Evolutionary conservation across 257 asterid species (phyloP), one percentile per base, ranked within the genome.

Genomic region (Nicotiana undulata): DNA sequence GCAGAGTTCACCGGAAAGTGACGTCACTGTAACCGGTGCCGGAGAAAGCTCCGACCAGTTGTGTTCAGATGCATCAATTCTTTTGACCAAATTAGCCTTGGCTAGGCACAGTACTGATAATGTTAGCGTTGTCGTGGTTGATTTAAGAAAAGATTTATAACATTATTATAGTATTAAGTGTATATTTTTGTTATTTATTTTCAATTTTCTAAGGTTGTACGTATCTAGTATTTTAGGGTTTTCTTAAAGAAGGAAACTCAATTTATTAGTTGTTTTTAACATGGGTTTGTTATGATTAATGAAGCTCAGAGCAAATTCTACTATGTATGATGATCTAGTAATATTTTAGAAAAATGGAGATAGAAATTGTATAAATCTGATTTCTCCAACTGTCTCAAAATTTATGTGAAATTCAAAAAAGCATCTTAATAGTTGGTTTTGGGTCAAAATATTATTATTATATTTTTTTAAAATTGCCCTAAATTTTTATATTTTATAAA

Each of bases 61-160:
- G n/a, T 75, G 92, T 15, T 84, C 87, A 0, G 81, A 82, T 4
- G 91, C 92, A 0, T 87, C 94, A 2, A 63, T 86, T n/a, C 68
- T 90, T 61, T 82, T 90, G 22, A 81, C 89, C 6, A 90, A 87
- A 63, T 88, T 89, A 56, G 93, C 94, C 76, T 26, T 89, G 83
- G 93, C 90, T 13, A 76, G 91, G 11, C 60, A 61, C 0, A 86
- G 90, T 46, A 0, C 18, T 3, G 91, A 90, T 49, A 89, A 90
- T 81, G 83, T 90, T 16, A 66, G 86, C 5, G 87, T 86, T 4
- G 85, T 89, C 7, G 94, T 90, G 18, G 88, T 88, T 15, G 88
- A 88, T 84, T 34, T 89, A 58, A 80, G 84, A 80, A 85, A 60
- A 53, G 24, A 58, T 34, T 15, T 44, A 29, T 67, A 66, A 28